Conservation (phyloP, 305 asterid genomes). For the Monarda citriodora region DNA sequence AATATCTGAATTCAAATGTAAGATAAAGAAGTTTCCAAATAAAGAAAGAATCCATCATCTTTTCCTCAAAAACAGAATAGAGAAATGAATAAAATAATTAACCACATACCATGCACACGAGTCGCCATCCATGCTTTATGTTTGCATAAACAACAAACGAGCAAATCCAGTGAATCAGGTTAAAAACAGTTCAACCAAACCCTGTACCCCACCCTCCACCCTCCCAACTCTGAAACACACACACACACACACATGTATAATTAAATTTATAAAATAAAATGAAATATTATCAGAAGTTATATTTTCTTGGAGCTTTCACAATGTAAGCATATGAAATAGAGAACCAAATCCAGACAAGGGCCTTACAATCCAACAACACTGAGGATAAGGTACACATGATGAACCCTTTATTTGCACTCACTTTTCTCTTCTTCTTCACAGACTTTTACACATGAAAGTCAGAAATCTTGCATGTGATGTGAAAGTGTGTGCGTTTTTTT, state of each 20-base stretch:
- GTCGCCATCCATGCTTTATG: conserved; percentile 13
- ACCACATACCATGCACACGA: conserved; percentile 16
- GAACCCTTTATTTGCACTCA: conserved; percentile 12
- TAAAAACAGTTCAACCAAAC: conserved; percentile 20
- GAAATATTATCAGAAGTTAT: neutral
- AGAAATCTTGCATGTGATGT: conserved; percentile 27
- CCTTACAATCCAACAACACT: conserved; percentile 14
- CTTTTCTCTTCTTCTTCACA: conserved; percentile 16
- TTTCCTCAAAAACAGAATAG: neutral
- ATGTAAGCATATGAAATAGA: conserved; percentile 23
- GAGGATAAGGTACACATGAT: conserved; percentile 33
- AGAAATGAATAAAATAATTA: neutral
- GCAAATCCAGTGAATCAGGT: conserved; percentile 24
- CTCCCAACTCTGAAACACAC: neutral
- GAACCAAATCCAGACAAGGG: conserved; percentile 30
- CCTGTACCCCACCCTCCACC: conserved; percentile 11
- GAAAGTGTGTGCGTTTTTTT: conserved; percentile 8
- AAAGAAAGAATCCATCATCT: neutral
- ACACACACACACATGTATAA: neutral
- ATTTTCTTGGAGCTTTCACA: conserved; percentile 19
- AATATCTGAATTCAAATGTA: no score
- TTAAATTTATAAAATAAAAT: neutral
- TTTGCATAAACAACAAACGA: conserved; percentile 16
- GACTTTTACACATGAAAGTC: conserved; percentile 23
- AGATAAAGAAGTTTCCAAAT: no score